phyloP scores from a whole-genome alignment of 2,329 filamentous ascomycete species.

The Microdochium paspali region DNA sequence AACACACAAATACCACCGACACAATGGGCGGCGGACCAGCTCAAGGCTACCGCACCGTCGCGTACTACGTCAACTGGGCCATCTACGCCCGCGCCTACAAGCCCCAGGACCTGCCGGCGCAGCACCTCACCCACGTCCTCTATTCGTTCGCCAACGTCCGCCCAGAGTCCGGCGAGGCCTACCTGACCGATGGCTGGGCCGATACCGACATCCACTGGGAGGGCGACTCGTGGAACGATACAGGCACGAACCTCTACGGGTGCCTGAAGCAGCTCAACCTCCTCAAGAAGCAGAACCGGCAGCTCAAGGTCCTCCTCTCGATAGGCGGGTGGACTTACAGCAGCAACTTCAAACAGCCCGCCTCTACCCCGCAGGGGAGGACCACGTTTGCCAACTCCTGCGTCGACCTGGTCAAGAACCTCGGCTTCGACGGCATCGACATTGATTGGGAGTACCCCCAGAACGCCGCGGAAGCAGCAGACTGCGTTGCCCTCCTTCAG shows the following conservation, averaged over 20 bases:
- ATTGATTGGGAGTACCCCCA: constrained; percentile 63
- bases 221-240: constrained; percentile 60
- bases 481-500: constrained; percentile 50
- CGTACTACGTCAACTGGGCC: constrained; percentile 73
- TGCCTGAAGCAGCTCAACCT: constrained; percentile 83
- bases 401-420: constrained; percentile 66
- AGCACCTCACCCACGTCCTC: constrained; percentile 79
- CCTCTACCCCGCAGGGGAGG: constrained; percentile 61
- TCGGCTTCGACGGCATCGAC: constrained; percentile 68
- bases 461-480: constrained; percentile 39
- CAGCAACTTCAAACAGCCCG: constrained; percentile 68
- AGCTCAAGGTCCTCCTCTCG: constrained; percentile 76
- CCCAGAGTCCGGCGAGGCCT: constrained; percentile 72
- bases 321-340: constrained; percentile 94
- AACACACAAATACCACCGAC: constrained; percentile 3
- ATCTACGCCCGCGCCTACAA: constrained; percentile 80
- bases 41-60: constrained; percentile 54
- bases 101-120: constrained; percentile 73
- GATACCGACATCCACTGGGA: constrained; percentile 67
- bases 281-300: constrained; percentile 70
- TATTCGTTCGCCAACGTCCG: constrained; percentile 87
- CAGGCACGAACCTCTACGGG: constrained; percentile 75
- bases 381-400: constrained; percentile 63
- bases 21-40: constrained; percentile 33
- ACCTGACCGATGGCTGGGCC: constrained; percentile 53